Evolutionary conservation across 163 green algal species (phyloP), one percentile per base, ranked within the genome.

Genomic region (Trebouxiophyceae sp.): DNA sequence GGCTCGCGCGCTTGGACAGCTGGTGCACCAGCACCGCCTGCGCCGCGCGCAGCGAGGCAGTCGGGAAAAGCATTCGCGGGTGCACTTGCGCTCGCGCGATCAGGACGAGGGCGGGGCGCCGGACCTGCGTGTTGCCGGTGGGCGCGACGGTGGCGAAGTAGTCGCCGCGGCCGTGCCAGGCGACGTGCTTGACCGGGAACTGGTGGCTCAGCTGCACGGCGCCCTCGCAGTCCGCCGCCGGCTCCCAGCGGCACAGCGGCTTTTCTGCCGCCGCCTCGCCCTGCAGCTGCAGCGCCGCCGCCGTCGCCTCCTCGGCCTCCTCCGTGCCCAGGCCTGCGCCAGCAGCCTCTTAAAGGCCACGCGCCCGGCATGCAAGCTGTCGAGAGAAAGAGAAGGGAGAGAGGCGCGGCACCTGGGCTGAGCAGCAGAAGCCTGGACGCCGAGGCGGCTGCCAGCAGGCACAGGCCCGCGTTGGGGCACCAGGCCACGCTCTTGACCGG

Each of bases 21-120:
- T 97, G 91, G 77, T 97, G 91, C 60, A 97, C 87, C 54, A 96
- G 65, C 57, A 97, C 89, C 1, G 88, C 77, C 85, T 93, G 83
- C 63, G 44, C 5, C 33, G 39, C 23, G 39, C 16, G 39, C 12
- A 50, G 39, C 12, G 39, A 50, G 39, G 39, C 8, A 50, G 39
- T 8, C 8, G 39, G 39, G 39, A 16, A 50, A 50, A 50, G 16
- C 12, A 8, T n/a, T n/a, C 12, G 39, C 12, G 8, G 0, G 58
- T 12, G 20, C 72, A 0, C 62, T n/a, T n/a, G n/a, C n/a, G n/a
- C n/a, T n/a, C n/a, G n/a, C n/a, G n/a, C n/a, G n/a, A n/a, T n/a
- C n/a, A n/a, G n/a, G n/a, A n/a, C n/a, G n/a, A n/a, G n/a, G n/a
- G n/a, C n/a, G n/a, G n/a, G n/a, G n/a, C n/a, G n/a, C n/a, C n/a